Base-by-base conservation (phyloP, 2,329 filamentous ascomycete genomes). In the Colletotrichum sp. region DNA sequence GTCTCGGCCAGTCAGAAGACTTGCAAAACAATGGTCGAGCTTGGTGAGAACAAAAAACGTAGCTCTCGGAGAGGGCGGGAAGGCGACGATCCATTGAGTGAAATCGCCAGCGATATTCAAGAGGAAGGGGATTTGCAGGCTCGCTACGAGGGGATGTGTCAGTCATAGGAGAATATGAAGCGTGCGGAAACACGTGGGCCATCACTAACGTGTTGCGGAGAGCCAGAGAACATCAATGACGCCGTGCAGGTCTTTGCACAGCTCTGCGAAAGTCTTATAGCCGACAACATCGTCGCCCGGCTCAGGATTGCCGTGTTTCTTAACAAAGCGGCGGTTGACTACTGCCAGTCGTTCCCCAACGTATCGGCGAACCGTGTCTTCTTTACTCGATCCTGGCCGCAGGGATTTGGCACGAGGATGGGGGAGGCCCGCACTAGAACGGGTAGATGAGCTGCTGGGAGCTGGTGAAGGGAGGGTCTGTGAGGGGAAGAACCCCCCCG, bases 171-270 rank as follows among this genome's bases (percentile, higher is more conserved):
- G 16, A 34, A 8, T 12, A 19, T 7, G 36, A 52, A 25, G 32
- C n/a, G 22, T 64, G 61, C 25, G 2, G 44, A 6, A 13, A 52
- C n/a, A 13, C n/a, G n/a, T 52, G n/a, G 44, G n/a, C 44, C 4
- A 22, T 52, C 19, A 22, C 94, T 82, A 88, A 96, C 95, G 95
- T 27, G 96, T 98, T 12, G 94, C 95, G 34, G 93, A 95, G 27
- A 95, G 90, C 96, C 96, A 98, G 7, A 98, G 85, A 9, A 98
- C 90, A 83, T 98, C 94, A 19, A 98, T 86, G 15, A 98, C 82
- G 8, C 89, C 88, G 72, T 96, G 94, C 1, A 98, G 84, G 80
- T 98, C 95, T 72, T 87, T 90, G 70, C 92, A 95, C 6, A 95
- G 90, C 80, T 96, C 93, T 66, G 87, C 88, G 82, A 96, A 94